A percentile compares a stretch with the other conserved stretches of the same genome.
phyloP scores from a whole-genome alignment of 116 monocot species.

The Dioscorea cayenensis region DNA sequence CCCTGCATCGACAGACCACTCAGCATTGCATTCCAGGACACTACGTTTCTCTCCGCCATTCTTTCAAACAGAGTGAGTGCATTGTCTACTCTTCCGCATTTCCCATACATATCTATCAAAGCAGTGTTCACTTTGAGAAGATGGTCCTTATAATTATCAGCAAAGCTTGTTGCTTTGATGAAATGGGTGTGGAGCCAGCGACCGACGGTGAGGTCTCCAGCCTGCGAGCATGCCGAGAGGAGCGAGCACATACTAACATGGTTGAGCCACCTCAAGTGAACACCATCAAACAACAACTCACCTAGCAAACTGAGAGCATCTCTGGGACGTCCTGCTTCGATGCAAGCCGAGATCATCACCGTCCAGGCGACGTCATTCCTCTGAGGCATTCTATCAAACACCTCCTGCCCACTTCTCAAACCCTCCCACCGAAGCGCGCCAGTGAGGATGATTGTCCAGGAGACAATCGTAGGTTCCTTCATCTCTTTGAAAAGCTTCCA shows the following conservation, averaged over 20 bases:
- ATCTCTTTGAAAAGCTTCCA: slow-evolving; percentile 44
- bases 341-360: slow-evolving; percentile 38
- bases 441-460: slow-evolving; percentile 51
- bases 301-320: slow-evolving; percentile 37
- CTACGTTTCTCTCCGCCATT: slow-evolving; percentile 26
- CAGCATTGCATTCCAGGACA: slow-evolving; percentile 64
- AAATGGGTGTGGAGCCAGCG: slow-evolving; percentile 45
- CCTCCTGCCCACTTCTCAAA: slow-evolving; percentile 17
- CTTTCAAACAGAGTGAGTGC: slow-evolving; percentile 28
- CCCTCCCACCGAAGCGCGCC: slow-evolving; percentile 50
- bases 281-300: slow-evolving; percentile 20
- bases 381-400: slow-evolving; percentile 45
- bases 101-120: slow-evolving; percentile 56
- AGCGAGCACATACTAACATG: slow-evolving; percentile 48
- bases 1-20: slow-evolving; percentile 62
- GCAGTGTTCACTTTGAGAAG: slow-evolving; percentile 32
- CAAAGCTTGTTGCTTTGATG: slow-evolving; percentile 11
- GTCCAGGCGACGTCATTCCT: slow-evolving; percentile 54
- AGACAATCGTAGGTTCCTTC: slow-evolving; percentile 26
- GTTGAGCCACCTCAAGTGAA: slow-evolving; percentile 20
- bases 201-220: slow-evolving; percentile 47
- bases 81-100: slow-evolving; percentile 39
- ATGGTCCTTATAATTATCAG: background rate
- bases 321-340: slow-evolving; percentile 41
- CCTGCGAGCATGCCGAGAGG: slow-evolving; percentile 57